phyloP scores from a whole-genome alignment of 192 early-diverging fungal genomes.

The Coemansia sp. region DNA sequence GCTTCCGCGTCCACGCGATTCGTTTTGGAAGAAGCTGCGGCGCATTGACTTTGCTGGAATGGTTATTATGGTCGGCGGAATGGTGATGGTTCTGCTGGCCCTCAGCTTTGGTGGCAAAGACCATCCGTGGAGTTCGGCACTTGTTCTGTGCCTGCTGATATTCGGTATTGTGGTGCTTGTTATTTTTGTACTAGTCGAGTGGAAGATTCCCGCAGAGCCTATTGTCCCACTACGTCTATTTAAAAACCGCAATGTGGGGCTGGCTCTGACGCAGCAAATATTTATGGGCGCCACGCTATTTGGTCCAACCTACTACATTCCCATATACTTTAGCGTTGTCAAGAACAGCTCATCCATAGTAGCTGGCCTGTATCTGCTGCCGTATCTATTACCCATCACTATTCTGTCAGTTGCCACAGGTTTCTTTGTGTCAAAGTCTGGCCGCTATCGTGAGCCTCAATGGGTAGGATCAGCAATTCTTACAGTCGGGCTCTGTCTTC shows the following conservation, averaged over 20 bases:
- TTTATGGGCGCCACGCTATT: constrained; percentile 52
- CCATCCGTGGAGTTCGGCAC: constrained; percentile 67
- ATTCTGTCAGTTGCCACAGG: constrained; percentile 65
- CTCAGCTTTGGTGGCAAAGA: constrained; percentile 70
- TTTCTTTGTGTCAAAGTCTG: constrained; percentile 57
- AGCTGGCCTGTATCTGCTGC: constrained; percentile 72
- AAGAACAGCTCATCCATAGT: constrained; percentile 63
- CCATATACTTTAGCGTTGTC: constrained; percentile 69
- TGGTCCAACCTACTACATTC: constrained; percentile 60
- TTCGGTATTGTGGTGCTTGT: constrained; percentile 52
- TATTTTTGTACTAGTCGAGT: constrained; percentile 56
- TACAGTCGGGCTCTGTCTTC: constrained; percentile 61
- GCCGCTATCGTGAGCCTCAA: constrained; percentile 61
- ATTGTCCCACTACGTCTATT: constrained; percentile 66
- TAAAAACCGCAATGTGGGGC: constrained; percentile 43
- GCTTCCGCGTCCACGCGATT: constrained; percentile 38
- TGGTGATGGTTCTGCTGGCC: constrained; percentile 67
- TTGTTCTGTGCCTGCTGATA: constrained; percentile 59
- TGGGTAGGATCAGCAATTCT: constrained; percentile 61
- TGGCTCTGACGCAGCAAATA: constrained; percentile 20
- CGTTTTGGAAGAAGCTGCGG: constrained; percentile 51
- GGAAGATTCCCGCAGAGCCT: constrained; percentile 57
- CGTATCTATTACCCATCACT: constrained; percentile 70
- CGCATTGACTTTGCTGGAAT: constrained; percentile 67
- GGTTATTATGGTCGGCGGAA: constrained; percentile 54